Base-by-base conservation (phyloP, 2,329 filamentous ascomycete species). In the Pseudocercospora ulei region DNA sequence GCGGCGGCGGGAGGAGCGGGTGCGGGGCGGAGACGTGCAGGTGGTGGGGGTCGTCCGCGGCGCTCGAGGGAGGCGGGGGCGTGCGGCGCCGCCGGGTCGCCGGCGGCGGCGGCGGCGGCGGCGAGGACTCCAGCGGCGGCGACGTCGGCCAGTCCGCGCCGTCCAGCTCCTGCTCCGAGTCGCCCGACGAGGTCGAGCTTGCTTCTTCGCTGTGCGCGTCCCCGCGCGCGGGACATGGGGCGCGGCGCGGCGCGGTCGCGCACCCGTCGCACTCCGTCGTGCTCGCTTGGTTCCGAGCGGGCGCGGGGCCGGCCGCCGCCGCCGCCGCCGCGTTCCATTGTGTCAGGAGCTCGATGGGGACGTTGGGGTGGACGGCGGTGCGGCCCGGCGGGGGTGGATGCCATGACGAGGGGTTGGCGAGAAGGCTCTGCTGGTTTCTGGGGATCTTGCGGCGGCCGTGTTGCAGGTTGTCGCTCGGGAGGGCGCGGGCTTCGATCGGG, bases 391-490 rank as follows among this genome's bases (percentile, higher is more conserved):
- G 46, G 6, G 63, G 46, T 5, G 62, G 60, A 5, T 59, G 41
- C 62, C 61, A 64, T 4, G 54, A 70, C 9, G 66, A 60, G 4
- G 58, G 44, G 7, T 61, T 54, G 4, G 67, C 62, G 1, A 80
- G 56, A 3, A 78, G 58, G 5, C 59, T 49, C 27, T 56, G 52
- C 48, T 80, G 76, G 9, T 70, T 62, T 16, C 55, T 59, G 1
- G 69, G 63, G 3, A 65, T 57, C 18, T 40, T 56, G 14, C 46
- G 41, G 2, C 54, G 50, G 8, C 48, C 48, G 35, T 58, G 55
- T 14, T 31, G 11, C 11, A 41, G 18, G 5, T 33, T 22, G 30
- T 33, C 30, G 11, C 30, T 20, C n/a, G 11, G 30, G 4, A 8
- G 8, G 7, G 30, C 17, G 13, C 30, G 30, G 3, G n/a, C 5